A percentile compares a stretch with the other conserved stretches of the same genome.
These are phyloP conservation scores for Trichophyton verrucosum DNA, from an alignment of 2,329 filamentous ascomycete species.

Conservation along the genomic window DNA sequence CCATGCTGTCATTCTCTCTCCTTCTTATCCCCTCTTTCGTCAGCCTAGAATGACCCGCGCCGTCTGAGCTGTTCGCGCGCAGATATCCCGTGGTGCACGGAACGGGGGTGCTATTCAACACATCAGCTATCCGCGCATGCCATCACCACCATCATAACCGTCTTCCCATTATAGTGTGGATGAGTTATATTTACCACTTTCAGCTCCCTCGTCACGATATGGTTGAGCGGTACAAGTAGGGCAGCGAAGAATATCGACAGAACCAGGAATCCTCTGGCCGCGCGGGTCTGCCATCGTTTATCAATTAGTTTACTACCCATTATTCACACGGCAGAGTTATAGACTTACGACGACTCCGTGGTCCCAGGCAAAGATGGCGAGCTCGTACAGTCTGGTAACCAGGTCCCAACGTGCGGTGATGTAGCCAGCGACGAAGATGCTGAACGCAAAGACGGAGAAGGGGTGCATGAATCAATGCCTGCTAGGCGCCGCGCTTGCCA, in stretches of 20 bases:
- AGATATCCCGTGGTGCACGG: conserved; percentile 67
- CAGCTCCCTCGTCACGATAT: conserved; percentile 68
- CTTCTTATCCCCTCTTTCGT: conserved; percentile 14
- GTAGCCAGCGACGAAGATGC: conserved; percentile 98
- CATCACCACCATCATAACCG: neutral
- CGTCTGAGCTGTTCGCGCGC: conserved; percentile 89
- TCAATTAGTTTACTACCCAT: neutral
- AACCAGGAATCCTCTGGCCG: conserved; percentile 70
- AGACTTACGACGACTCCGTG: conserved; percentile 77
- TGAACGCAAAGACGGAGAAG: conserved; percentile 87
- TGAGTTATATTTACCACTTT: conserved; percentile 50
- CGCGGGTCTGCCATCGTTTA: conserved; percentile 51
- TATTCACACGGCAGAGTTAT: neutral
- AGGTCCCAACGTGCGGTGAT: conserved; percentile 99
- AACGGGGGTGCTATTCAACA: conserved; percentile 60
- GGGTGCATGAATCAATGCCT: conserved; percentile 64
- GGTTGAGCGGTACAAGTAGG: conserved; percentile 70
- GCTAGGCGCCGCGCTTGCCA: conserved; percentile 23
- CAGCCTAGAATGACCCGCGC: conserved; percentile 71
- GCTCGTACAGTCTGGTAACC: conserved; percentile 89
- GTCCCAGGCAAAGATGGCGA: conserved; percentile 95
- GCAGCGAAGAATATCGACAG: conserved; percentile 76
- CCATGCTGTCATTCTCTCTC: conserved; percentile 44
- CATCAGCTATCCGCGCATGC: neutral
- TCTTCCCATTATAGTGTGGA: too few relatives aligned